These are phyloP conservation scores for Sporothrix schenckii DNA, from an alignment of 2,329 filamentous ascomycete species.

Conservation along the genomic window DNA sequence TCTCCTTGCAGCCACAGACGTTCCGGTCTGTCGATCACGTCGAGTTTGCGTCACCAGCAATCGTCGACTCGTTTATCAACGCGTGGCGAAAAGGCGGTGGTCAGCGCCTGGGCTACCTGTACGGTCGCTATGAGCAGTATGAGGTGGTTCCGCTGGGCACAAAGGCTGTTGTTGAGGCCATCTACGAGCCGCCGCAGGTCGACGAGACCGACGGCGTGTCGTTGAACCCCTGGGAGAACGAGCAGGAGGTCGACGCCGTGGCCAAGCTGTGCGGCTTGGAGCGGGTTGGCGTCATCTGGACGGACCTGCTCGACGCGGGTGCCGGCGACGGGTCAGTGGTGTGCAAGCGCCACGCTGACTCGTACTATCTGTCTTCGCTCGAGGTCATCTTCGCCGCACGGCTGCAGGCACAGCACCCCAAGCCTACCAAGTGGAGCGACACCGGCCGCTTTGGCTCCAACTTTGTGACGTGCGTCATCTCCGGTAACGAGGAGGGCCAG, in stretches of 20 bases:
- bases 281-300: conserved; percentile 91
- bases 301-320: conserved; percentile 83
- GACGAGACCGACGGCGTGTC: conserved; percentile 88
- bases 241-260: conserved; percentile 77
- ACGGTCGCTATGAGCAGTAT: conserved; percentile 89
- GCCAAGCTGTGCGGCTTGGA: conserved; percentile 83
- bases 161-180: conserved; percentile 94
- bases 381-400: conserved; percentile 89
- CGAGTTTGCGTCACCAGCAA: conserved; percentile 81
- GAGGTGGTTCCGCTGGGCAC: conserved; percentile 88
- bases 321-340: conserved; percentile 81
- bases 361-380: conserved; percentile 88
- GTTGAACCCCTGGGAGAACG: conserved; percentile 80
- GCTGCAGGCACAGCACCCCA: conserved; percentile 84
- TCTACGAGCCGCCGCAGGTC: conserved; percentile 92
- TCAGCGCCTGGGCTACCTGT: conserved; percentile 87
- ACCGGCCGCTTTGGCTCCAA: conserved; percentile 92
- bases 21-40: conserved; percentile 99
- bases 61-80: conserved; percentile 88
- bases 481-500: conserved; percentile 85
- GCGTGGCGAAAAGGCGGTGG: conserved; percentile 85
- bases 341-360: conserved; percentile 95
- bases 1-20: conserved; percentile 88
- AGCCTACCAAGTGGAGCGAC: conserved; percentile 94
- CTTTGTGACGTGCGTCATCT: conserved; percentile 94